Conservation (phyloP, 73 alveolate species). For the Tetrahymena borealis region DNA sequence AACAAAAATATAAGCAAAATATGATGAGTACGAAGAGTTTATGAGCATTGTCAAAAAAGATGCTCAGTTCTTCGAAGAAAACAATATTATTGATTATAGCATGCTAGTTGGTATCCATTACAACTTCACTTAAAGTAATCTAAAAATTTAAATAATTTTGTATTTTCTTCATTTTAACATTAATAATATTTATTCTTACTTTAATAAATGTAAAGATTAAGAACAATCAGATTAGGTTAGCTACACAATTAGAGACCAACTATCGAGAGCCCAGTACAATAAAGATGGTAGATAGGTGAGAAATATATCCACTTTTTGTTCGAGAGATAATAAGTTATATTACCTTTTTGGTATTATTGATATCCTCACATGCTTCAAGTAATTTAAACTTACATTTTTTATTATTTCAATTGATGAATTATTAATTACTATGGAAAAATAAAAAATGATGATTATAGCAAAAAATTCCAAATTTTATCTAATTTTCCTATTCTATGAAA, state of each 20-base stretch:
- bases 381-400: background rate
- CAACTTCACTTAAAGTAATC: background rate
- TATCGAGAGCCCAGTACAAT: background rate
- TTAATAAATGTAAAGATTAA: background rate
- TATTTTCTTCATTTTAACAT: background rate
- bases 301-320: background rate
- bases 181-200: background rate
- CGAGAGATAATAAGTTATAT: slow-evolving; percentile 5
- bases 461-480: background rate
- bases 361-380: slow-evolving; percentile 67
- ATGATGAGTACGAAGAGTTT: slow-evolving; percentile 52
- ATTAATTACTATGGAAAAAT: background rate
- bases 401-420: no score
- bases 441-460: no score
- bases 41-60: slow-evolving; percentile 73
- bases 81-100: slow-evolving; percentile 81
- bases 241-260: background rate
- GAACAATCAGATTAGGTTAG: background rate
- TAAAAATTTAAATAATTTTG: slow-evolving; percentile 5
- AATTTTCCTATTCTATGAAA: background rate
- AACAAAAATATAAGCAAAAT: slow-evolving; percentile 61
- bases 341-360: slow-evolving; percentile 75
- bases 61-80: slow-evolving; percentile 76
- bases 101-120: slow-evolving; percentile 83
- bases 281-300: background rate